phyloP scores from a whole-genome alignment of 164 flowering plant species.

The Sextonia rubra region DNA sequence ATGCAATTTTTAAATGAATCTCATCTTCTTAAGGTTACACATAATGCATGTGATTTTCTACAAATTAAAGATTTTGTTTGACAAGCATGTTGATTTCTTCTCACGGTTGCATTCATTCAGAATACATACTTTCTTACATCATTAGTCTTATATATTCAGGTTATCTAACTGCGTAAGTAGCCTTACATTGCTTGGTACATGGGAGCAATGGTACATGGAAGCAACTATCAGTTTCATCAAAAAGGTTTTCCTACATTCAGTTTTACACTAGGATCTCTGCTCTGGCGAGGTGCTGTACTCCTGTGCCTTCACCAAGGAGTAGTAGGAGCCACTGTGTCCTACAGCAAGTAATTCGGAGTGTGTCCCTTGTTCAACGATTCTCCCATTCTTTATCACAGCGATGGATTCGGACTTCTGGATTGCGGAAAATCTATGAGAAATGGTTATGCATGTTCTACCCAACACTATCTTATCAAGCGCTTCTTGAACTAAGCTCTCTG shows the following conservation, averaged over 20 bases:
- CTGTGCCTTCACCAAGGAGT: constrained; percentile 36
- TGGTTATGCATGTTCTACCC: constrained; percentile 33
- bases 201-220: no score
- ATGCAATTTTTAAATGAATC: no score
- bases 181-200: background rate
- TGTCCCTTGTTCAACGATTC: constrained; percentile 40
- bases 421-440: constrained; percentile 46
- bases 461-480: constrained; percentile 47
- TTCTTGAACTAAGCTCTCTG: constrained; percentile 45
- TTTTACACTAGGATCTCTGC: background rate
- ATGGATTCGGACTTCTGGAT: constrained; percentile 38
- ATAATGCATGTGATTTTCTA: background rate
- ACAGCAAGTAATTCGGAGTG: constrained; percentile 27
- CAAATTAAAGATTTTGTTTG: background rate
- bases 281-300: background rate
- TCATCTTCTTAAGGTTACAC: no score
- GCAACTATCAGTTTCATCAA: background rate
- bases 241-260: background rate
- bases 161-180: background rate
- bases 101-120: background rate
- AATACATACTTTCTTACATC: background rate
- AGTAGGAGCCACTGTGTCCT: constrained; percentile 34
- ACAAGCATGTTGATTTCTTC: background rate
- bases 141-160: background rate
- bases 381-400: constrained; percentile 41